phyloP scores from a whole-genome alignment of 192 early-diverging fungal species.

The Backusella australiensis region DNA sequence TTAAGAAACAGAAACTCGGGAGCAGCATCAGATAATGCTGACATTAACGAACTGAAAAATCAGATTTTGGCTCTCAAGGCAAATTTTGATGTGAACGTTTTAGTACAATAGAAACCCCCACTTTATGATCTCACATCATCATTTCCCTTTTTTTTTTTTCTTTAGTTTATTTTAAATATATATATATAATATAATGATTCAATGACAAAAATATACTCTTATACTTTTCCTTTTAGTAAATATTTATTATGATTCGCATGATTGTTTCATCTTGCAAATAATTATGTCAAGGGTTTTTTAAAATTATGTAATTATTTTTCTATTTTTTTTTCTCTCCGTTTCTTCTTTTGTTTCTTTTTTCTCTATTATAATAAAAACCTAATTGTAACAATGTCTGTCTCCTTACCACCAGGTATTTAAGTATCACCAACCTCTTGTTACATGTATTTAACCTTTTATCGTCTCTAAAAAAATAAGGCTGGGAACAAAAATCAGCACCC shows the following conservation, averaged over 20 bases:
- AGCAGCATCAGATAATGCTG: slow-evolving; percentile 50
- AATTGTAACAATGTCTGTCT: background rate
- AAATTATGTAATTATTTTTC: background rate
- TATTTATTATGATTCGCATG: background rate
- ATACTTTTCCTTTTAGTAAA: too few relatives aligned
- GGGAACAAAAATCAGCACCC: slow-evolving; percentile 13
- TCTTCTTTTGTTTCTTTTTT: background rate
- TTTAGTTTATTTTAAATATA: too few relatives aligned
- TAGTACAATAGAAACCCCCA: background rate
- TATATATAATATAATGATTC: too few relatives aligned
- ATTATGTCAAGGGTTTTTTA: background rate
- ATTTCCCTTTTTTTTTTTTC: too few relatives aligned
- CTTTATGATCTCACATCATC: too few relatives aligned
- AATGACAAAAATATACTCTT: background rate
- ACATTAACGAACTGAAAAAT: slow-evolving; percentile 63
- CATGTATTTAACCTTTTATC: background rate
- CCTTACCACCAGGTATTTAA: slow-evolving; percentile 7
- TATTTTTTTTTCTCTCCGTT: background rate
- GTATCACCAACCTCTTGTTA: background rate
- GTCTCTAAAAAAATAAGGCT: slow-evolving; percentile 13
- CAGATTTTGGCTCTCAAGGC: slow-evolving; percentile 72
- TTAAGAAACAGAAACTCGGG: slow-evolving; percentile 37
- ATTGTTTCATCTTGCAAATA: background rate
- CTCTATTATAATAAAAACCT: background rate
- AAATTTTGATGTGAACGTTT: background rate